phyloP scores from a whole-genome alignment of 2,329 filamentous ascomycete genomes.

The Beauveria sp. region DNA sequence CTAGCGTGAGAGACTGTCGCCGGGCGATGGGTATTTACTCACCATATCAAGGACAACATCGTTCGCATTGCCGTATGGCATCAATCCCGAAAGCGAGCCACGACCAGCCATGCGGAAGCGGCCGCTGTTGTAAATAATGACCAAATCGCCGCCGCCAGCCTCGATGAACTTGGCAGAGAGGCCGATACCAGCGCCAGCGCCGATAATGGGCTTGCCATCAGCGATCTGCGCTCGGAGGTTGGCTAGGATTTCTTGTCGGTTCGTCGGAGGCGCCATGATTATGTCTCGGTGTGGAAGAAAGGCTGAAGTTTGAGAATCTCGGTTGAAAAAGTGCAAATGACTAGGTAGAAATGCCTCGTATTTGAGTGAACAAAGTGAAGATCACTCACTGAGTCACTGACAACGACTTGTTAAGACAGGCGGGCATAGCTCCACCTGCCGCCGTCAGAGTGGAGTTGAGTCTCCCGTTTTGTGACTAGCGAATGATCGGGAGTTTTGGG shows the following conservation, averaged over 20 bases:
- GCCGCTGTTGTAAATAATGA: slow-evolving; percentile 66
- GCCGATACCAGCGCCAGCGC: slow-evolving; percentile 63
- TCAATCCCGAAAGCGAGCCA: slow-evolving; percentile 60
- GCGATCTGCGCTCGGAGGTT: slow-evolving; percentile 46
- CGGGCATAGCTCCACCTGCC: background rate
- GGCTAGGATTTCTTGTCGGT: slow-evolving; percentile 47
- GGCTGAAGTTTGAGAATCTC: background rate
- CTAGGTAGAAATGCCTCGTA: background rate
- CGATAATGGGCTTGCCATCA: slow-evolving; percentile 52
- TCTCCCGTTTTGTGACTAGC: background rate
- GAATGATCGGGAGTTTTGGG: background rate
- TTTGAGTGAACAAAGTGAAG: background rate
- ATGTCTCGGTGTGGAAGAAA: background rate
- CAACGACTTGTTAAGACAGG: too few relatives aligned
- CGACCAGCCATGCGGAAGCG: slow-evolving; percentile 66
- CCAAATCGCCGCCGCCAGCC: slow-evolving; percentile 58
- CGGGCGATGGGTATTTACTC: slow-evolving; percentile 5
- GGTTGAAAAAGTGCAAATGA: background rate
- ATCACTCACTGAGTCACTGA: background rate
- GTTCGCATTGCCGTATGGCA: slow-evolving; percentile 67
- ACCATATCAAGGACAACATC: slow-evolving; percentile 64
- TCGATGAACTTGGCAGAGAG: slow-evolving; percentile 66
- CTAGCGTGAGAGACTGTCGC: background rate
- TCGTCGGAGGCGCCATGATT: slow-evolving; percentile 48
- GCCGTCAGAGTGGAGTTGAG: slow-evolving; percentile 6